Conservation (phyloP, 805 yeast genomes). For the Alloascoidea hylecoeti region DNA sequence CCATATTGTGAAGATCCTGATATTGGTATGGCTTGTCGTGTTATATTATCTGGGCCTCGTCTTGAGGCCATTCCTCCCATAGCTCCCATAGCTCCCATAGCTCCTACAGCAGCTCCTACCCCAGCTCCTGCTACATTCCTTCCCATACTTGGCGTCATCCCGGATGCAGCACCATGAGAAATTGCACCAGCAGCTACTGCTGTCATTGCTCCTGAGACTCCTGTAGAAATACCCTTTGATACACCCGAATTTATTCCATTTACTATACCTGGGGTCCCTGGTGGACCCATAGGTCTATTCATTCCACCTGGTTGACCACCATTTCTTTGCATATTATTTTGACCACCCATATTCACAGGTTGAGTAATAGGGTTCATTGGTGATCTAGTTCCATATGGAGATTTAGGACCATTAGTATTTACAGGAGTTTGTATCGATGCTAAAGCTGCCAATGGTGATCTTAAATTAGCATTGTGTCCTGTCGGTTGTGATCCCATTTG, state of each 20-base stretch:
- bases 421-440: background rate
- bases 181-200: background rate
- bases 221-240: background rate
- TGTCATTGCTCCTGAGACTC: slow-evolving; percentile 2
- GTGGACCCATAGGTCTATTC: background rate
- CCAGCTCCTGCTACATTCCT: background rate
- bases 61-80: too few species aligned
- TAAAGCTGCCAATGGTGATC: too few species aligned
- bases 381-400: background rate
- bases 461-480: too few species aligned
- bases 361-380: too few species aligned
- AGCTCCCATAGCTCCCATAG: too few species aligned
- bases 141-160: background rate
- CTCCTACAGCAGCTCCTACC: too few species aligned
- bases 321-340: background rate
- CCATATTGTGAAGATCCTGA: too few species aligned
- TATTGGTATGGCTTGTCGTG: background rate
- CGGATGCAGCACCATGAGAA: background rate
- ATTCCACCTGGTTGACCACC: background rate
- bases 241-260: background rate
- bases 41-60: background rate
- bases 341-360: background rate
- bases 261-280: slow-evolving; percentile 1
- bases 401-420: slow-evolving; percentile 1
- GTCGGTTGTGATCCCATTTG: background rate